Conservation (phyloP, 2,329 filamentous ascomycete genomes). For the Pseudonectria foliicola region DNA sequence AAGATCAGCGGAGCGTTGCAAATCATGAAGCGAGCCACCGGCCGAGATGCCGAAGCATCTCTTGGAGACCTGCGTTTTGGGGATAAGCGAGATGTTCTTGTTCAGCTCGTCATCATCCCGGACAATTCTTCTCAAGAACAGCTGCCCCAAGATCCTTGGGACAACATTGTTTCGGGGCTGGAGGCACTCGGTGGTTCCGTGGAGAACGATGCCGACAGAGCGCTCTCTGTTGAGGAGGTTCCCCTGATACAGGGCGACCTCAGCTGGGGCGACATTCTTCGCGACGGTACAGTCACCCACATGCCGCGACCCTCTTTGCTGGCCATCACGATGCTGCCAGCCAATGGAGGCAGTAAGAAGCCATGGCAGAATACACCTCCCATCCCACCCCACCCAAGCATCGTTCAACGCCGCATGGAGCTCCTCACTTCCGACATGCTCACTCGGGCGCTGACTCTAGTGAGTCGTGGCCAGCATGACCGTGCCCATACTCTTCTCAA, state of each 20-base stretch:
- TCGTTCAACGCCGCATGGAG: conserved; percentile 97
- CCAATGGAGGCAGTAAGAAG: conserved; percentile 54
- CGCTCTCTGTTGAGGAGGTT: conserved; percentile 84
- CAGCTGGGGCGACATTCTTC: conserved; percentile 85
- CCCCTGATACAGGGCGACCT: conserved; percentile 93
- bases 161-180: conserved; percentile 89
- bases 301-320: conserved; percentile 83
- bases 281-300: conserved; percentile 79
- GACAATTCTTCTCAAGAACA: conserved; percentile 78
- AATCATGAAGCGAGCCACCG: conserved; percentile 92
- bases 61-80: conserved; percentile 90
- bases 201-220: conserved; percentile 78
- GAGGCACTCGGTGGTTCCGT: conserved; percentile 85
- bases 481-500: conserved; percentile 85
- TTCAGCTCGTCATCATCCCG: conserved; percentile 86
- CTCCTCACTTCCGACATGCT: conserved; percentile 97
- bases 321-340: conserved; percentile 90
- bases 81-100: conserved; percentile 87
- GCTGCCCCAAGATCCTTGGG: conserved; percentile 90
- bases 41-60: conserved; percentile 86
- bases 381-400: conserved; percentile 89
- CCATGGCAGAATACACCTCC: conserved; percentile 63
- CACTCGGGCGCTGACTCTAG: conserved; percentile 81
- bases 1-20: conserved; percentile 96
- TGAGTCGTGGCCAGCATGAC: conserved; percentile 87